Conservation (phyloP, 2,329 filamentous ascomycete genomes). For the Colletotrichum tropicale region DNA sequence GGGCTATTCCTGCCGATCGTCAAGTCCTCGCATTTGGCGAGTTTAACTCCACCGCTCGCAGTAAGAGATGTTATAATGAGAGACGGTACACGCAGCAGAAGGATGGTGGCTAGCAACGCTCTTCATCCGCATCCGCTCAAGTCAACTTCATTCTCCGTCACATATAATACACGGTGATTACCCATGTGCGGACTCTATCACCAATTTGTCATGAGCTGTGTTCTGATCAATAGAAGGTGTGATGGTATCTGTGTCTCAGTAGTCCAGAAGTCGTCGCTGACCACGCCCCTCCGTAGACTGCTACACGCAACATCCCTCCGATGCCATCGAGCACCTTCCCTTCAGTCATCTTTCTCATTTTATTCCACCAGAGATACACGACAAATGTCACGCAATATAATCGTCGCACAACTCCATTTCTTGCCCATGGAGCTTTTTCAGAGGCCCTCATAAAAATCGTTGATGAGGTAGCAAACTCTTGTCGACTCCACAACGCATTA, state of each 20-base stretch:
- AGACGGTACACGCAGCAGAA: background rate
- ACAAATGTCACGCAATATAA: accelerated
- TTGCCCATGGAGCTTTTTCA: background rate
- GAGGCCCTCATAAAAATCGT: background rate
- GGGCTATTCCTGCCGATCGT: background rate
- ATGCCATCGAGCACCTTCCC: background rate
- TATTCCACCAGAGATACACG: background rate
- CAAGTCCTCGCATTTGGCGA: background rate
- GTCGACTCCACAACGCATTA: too few species aligned
- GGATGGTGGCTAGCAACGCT: background rate
- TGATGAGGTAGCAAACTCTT: background rate
- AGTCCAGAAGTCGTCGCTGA: background rate
- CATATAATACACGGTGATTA: background rate
- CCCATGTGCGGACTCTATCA: background rate
- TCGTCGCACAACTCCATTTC: background rate
- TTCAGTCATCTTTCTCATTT: background rate
- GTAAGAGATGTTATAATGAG: background rate
- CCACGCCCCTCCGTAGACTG: background rate
- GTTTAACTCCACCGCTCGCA: background rate
- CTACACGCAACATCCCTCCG: background rate
- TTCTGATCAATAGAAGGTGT: background rate
- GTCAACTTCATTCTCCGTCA: accelerated
- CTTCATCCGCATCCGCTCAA: background rate
- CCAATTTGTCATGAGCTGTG: background rate
- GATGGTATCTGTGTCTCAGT: accelerated